Evolutionary conservation across 805 yeast genomes (phyloP).

Genomic region (Candida parachauliodes): DNA sequence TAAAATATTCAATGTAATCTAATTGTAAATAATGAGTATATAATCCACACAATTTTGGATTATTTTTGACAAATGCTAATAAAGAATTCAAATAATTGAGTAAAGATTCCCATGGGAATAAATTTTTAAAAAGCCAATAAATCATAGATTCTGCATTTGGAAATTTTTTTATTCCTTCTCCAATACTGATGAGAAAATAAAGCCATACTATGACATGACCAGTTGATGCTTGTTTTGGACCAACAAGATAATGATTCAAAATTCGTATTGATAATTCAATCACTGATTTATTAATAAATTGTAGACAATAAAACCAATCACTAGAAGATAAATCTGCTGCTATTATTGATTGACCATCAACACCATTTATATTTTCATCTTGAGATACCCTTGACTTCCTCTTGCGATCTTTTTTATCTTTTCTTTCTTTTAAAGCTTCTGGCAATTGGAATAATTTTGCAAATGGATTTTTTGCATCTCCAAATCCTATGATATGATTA

Average conservation of each 20-base stretch:
- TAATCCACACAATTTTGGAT: slow-evolving; percentile 19
- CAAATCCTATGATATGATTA: slow-evolving; percentile 73
- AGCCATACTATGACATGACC: slow-evolving; percentile 78
- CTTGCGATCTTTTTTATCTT: slow-evolving; percentile 66
- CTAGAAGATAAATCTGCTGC: slow-evolving; percentile 32
- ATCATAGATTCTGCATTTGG: slow-evolving; percentile 48
- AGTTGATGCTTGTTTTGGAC: slow-evolving; percentile 67
- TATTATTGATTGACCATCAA: slow-evolving; percentile 27
- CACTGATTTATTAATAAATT: slow-evolving; percentile 58
- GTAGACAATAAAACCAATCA: slow-evolving; percentile 59
- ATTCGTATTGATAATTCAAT: slow-evolving; percentile 68
- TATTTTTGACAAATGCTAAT: slow-evolving; percentile 31
- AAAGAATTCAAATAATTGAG: slow-evolving; percentile 62
- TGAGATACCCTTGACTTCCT: slow-evolving; percentile 34
- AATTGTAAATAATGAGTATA: slow-evolving; percentile 21
- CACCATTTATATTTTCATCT: slow-evolving; percentile 16
- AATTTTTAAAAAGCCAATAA: slow-evolving; percentile 47
- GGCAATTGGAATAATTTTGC: slow-evolving; percentile 71
- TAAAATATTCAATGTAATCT: slow-evolving; percentile 47
- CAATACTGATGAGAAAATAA: slow-evolving; percentile 64
- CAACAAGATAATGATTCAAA: slow-evolving; percentile 59
- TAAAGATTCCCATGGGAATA: slow-evolving; percentile 68
- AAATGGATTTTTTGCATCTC: slow-evolving; percentile 71
- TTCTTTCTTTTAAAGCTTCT: slow-evolving; percentile 66
- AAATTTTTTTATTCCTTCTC: slow-evolving; percentile 46